Evolutionary conservation across 148 eudicot genomes (phyloP).

Genomic region (Selenicereus undatus): DNA sequence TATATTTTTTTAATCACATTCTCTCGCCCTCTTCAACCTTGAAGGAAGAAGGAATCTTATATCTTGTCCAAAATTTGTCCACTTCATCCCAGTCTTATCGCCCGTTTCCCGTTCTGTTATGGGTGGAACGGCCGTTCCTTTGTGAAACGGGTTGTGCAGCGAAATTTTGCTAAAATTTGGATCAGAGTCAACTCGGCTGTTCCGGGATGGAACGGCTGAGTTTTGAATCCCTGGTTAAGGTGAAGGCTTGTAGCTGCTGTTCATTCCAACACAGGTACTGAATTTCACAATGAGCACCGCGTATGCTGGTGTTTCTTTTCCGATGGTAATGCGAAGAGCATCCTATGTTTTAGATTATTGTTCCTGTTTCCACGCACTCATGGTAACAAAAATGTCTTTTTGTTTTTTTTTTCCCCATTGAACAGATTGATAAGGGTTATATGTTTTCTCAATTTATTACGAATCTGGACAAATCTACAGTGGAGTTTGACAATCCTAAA

Average conservation of each 20-base stretch:
- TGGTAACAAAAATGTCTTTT: slow-evolving; percentile 1
- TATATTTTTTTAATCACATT: too few species aligned
- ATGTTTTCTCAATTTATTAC: slow-evolving; percentile 89
- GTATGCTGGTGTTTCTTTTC: neutral
- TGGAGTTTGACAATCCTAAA: slow-evolving; percentile 84
- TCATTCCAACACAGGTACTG: neutral
- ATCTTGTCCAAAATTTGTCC: too few species aligned
- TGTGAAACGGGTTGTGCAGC: too few species aligned
- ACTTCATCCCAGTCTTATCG: too few species aligned
- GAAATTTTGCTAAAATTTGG: too few species aligned
- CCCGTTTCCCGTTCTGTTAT: too few species aligned
- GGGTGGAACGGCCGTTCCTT: too few species aligned
- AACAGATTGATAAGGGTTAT: slow-evolving; percentile 93
- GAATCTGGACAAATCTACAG: slow-evolving; percentile 65
- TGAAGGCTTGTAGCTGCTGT: neutral
- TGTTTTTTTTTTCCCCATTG: slow-evolving; percentile 17
- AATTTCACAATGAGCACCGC: neutral
- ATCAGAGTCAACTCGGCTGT: too few species aligned
- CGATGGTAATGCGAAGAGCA: neutral
- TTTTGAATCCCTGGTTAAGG: neutral
- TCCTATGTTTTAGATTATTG: neutral
- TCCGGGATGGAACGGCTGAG: too few species aligned
- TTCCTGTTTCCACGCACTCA: neutral
- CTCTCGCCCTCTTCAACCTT: too few species aligned
- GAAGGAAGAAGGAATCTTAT: too few species aligned